Evolutionary conservation across 495 filamentous ascomycete species (phyloP), one percentile per base, ranked within the genome.

Genomic region (Glutinoglossum americanum): DNA sequence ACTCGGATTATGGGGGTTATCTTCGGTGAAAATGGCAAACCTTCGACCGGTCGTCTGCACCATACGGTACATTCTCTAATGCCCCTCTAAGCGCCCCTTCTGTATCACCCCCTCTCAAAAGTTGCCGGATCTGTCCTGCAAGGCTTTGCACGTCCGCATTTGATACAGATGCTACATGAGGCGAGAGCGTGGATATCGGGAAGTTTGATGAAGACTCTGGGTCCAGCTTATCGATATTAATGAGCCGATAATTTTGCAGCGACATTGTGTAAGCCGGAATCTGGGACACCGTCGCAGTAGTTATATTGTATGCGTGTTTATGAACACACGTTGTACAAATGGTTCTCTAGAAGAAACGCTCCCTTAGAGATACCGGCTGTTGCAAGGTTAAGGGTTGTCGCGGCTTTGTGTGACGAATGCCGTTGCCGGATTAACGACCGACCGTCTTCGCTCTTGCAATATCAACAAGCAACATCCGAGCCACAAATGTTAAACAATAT

Each of bases 201-300:
- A 95, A 95, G 76, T 94, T 94, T 66, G 78, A 71, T 49, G 83
- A 74, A 58, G 84, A 84, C 70, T 95, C 89, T n/a, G 87, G 84
- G 70, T 89, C 82, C 57, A 90, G 79, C 62, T 80, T 77, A 70
- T 95, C 89, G 72, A 95, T 81, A 74, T 94, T 87, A 75, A 94
- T 90, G 64, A 87, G 94, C 67, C 89, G 85, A 81, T 86, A 95
- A 75, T 84, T 83, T 65, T 73, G 62, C 65, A 71, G 70, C 47
- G 80, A 70, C 79, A 82, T 83, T 56, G 11, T 33, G 32, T 39
- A 15, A 19, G 21, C 19, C 21, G 47, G n/a, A n/a, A 51, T 25
- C 26, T 25, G 8, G 8, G 15, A 23, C 17, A 4, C 44, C 4
- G 15, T 19, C 17, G 5, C 44, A 9, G 30, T 33, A 9, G 37